Conservation (phyloP, 2,329 filamentous ascomycete species). For the Cladophialophora carrionii region DNA sequence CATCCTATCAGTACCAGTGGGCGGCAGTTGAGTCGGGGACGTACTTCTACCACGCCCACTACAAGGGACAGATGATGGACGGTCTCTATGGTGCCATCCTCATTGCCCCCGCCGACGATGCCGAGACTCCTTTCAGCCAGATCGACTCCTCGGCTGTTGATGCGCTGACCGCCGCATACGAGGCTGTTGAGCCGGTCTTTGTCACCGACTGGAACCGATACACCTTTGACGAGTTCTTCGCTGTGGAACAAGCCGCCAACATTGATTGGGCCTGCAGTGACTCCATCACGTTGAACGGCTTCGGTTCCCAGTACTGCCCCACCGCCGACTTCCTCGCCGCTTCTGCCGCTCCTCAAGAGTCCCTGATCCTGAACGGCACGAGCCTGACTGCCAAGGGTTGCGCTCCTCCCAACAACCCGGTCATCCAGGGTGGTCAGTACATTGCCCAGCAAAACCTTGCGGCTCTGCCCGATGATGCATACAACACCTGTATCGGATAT, state of each 20-base stretch:
- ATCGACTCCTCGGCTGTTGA: slow-evolving; percentile 50
- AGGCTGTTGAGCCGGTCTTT: slow-evolving; percentile 53
- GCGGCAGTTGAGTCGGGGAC: slow-evolving; percentile 57
- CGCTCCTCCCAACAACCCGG: slow-evolving; percentile 40
- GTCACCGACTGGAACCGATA: slow-evolving; percentile 62
- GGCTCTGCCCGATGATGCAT: slow-evolving; percentile 50
- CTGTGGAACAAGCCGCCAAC: slow-evolving; percentile 40
- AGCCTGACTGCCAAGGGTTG: slow-evolving; percentile 43
- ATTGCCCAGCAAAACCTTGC: slow-evolving; percentile 43
- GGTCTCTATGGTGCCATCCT: slow-evolving; percentile 69
- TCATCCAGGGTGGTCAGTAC: slow-evolving; percentile 42
- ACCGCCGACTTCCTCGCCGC: slow-evolving; percentile 50
- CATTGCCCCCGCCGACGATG: slow-evolving; percentile 50
- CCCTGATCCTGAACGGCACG: slow-evolving; percentile 40
- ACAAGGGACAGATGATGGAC: slow-evolving; percentile 67
- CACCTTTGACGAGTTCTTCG: slow-evolving; percentile 53
- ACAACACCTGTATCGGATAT: slow-evolving; percentile 43
- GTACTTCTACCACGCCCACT: slow-evolving; percentile 71
- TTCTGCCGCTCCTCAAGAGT: slow-evolving; percentile 43
- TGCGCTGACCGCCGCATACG: slow-evolving; percentile 57
- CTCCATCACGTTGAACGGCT: slow-evolving; percentile 65
- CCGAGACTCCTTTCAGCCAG: slow-evolving; percentile 54
- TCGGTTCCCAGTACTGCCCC: slow-evolving; percentile 60
- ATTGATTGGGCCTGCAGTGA: slow-evolving; percentile 60
- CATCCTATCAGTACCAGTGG: slow-evolving; percentile 64